These are phyloP conservation scores for Carex arenaria DNA, from an alignment of 202 grass and related monocot species.

Conservation along the genomic window DNA sequence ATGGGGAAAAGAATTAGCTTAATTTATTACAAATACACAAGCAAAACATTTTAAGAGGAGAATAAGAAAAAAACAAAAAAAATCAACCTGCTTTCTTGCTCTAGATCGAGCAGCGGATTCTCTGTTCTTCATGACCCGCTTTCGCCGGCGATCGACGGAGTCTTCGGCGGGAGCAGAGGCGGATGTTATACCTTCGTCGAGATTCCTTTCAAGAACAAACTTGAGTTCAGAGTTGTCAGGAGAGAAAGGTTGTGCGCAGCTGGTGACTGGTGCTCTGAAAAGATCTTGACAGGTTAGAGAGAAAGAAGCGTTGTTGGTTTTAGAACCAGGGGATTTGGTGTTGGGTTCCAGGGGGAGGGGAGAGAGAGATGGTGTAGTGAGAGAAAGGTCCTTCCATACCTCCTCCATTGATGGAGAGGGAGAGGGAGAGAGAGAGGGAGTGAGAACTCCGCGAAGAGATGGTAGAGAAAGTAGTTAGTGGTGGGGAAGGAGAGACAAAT, in stretches of 20 bases:
- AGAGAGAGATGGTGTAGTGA: conserved; percentile 6
- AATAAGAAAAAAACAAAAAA: neutral
- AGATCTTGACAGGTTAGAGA: neutral
- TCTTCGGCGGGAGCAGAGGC: neutral
- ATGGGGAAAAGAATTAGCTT: neutral
- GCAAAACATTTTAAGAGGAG: neutral
- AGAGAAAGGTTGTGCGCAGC: neutral
- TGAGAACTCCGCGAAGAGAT: neutral
- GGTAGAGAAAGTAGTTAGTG: neutral
- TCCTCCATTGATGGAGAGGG: neutral
- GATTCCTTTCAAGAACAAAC: neutral
- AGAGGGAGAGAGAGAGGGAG: neutral
- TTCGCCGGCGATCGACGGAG: neutral
- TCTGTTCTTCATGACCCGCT: conserved; percentile 13
- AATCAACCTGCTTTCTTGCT: conserved; percentile 20
- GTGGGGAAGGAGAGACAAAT: neutral
- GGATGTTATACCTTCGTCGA: neutral
- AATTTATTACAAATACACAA: neutral
- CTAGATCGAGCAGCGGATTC: conserved; percentile 24
- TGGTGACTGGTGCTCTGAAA: neutral
- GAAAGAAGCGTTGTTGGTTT: neutral
- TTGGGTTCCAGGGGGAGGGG: neutral
- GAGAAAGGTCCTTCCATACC: conserved; percentile 20
- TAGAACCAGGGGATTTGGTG: neutral
- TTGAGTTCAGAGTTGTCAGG: neutral